A percentile compares a stretch with the other conserved stretches of the same genome.
These are phyloP conservation scores for Pseudophaeomoniella oleicola DNA, from an alignment of 2,329 filamentous ascomycete genomes.

Conservation along the genomic window DNA sequence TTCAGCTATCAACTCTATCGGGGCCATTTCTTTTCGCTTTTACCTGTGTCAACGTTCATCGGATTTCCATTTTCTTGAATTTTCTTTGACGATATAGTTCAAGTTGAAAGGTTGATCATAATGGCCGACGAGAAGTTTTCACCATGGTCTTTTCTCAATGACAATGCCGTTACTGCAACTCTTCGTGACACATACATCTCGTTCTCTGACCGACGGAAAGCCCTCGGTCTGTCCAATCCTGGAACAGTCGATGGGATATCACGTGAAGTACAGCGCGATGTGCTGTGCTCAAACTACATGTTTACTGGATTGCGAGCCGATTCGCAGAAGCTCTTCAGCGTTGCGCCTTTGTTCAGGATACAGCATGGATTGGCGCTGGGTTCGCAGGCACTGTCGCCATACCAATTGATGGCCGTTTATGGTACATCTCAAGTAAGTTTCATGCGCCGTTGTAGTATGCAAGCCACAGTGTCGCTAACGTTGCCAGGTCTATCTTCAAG, in stretches of 20 bases:
- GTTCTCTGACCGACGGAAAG: conserved; percentile 74
- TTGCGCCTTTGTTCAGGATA: conserved; percentile 87
- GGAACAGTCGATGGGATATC: conserved; percentile 81
- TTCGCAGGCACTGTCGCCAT: conserved; percentile 75
- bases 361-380: conserved; percentile 95
- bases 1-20: conserved; percentile 1
- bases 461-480: conserved; percentile 4
- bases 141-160: conserved; percentile 51
- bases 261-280: conserved; percentile 89
- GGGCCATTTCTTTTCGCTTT: background rate
- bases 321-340: conserved; percentile 90
- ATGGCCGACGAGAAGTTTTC: conserved; percentile 26
- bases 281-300: conserved; percentile 91
- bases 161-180: conserved; percentile 57
- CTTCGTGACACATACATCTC: conserved; percentile 65
- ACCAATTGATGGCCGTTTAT: conserved; percentile 87
- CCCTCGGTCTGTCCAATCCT: conserved; percentile 80
- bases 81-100: background rate
- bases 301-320: conserved; percentile 94
- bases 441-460: conserved; percentile 2
- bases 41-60: too few relatives aligned
- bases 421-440: conserved; percentile 72
- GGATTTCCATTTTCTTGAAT: background rate
- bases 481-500: conserved; percentile 79
- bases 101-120: background rate